Percentiles rank a stretch among this genome's conserved stretches.
phyloP scores from a whole-genome alignment of 2,329 filamentous ascomycete genomes.

The Beauveria rudraprayagi region DNA sequence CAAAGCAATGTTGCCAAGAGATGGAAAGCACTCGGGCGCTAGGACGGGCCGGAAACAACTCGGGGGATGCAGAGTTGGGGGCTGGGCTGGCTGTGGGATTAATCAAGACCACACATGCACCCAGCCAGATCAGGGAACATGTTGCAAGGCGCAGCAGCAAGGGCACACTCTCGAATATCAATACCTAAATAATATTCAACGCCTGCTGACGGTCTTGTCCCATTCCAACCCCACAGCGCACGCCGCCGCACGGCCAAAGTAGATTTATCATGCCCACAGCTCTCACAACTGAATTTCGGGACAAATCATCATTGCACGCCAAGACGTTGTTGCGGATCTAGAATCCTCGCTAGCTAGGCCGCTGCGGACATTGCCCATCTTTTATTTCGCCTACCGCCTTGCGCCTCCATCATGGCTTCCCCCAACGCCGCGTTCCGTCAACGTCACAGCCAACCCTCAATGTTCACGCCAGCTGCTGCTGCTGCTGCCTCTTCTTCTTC shows the following conservation, averaged over 20 bases:
- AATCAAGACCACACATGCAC: neutral
- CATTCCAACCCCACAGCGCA: neutral
- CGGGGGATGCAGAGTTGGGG: neutral
- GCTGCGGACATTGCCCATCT: too few species aligned
- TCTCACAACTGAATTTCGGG: neutral
- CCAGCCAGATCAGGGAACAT: neutral
- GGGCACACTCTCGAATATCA: neutral
- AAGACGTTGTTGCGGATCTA: neutral
- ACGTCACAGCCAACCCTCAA: slow-evolving; percentile 4
- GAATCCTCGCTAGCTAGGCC: neutral
- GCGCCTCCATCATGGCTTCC: neutral
- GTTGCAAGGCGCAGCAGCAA: slow-evolving; percentile 5
- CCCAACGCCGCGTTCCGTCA: slow-evolving; percentile 2
- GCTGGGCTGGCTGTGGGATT: neutral
- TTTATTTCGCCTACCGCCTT: neutral
- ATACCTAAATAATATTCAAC: neutral
- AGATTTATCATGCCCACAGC: neutral
- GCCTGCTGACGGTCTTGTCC: neutral
- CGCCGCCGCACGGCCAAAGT: neutral
- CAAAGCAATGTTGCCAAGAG: neutral
- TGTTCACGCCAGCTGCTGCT: neutral
- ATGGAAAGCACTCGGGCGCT: neutral
- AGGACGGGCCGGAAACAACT: neutral
- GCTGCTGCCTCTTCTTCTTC: neutral
- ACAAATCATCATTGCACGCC: neutral